Conservation (phyloP, 2,329 filamentous ascomycete species). For the Ceratocystis smalleyi region DNA sequence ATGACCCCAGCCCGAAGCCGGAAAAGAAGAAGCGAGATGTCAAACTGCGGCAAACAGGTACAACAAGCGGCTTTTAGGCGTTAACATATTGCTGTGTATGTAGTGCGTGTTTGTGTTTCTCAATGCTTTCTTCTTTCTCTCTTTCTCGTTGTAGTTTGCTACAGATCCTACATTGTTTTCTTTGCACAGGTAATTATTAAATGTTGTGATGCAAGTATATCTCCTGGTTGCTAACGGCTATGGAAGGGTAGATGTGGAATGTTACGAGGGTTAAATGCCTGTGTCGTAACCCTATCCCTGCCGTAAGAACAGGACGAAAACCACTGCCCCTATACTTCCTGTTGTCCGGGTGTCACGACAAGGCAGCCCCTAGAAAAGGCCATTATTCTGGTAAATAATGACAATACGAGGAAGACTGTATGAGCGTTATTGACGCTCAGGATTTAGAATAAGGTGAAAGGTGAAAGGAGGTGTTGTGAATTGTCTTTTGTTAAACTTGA, state of each 20-base stretch:
- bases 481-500: too few species aligned
- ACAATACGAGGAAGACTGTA: background rate
- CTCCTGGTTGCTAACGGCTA: background rate
- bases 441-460: background rate
- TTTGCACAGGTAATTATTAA: background rate
- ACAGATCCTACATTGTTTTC: background rate
- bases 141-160: background rate
- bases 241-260: too few species aligned
- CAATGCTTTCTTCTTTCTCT: background rate
- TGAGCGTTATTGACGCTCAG: background rate
- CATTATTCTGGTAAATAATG: background rate
- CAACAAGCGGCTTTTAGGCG: background rate
- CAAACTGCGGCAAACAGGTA: background rate
- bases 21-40: conserved; percentile 19
- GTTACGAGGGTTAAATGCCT: too few species aligned
- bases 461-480: too few species aligned
- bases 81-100: background rate
- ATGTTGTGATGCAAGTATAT: background rate
- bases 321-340: too few species aligned
- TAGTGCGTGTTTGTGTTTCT: background rate
- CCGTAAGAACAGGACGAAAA: too few species aligned
- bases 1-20: conserved; percentile 33
- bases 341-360: too few species aligned
- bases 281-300: too few species aligned
- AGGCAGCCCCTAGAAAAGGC: background rate